Base-by-base conservation (phyloP, 139 green algal genomes). In the Picochlorum sp. region DNA sequence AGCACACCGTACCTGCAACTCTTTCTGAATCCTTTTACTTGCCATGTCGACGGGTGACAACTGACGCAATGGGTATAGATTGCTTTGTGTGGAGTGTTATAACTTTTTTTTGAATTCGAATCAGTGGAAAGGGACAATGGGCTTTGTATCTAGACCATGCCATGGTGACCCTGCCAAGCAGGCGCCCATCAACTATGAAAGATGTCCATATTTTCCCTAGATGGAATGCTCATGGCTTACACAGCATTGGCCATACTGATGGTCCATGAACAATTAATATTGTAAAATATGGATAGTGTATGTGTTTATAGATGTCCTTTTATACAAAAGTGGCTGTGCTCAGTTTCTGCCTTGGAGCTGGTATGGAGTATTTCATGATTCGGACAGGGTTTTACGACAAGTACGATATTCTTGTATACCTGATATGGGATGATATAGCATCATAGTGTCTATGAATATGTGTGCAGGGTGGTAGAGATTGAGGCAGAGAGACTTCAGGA, bases 361-460 rank as follows among this genome's bases (percentile, higher is more conserved):
- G 68, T 28, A 94, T 96, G 86, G 89, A 96, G 72, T 4, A 74
- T 0, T 96, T 96, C 66, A 96, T 96, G 89, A 88, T 95, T 51
- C 83, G 86, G 38, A 96, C 88, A 13, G 89, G 89, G 32, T 96
- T 96, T 65, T 96, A 92, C 38, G 65, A 87, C 14, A 86, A 85
- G 73, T 85, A 62, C 61, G 64, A 21, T 20, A 52, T 32, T 30
- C 63, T n/a, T 67, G 0, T 0, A 26, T 21, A 9, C 6, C 2
- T 54, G 16, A 3, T 54, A 30, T 54, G 5, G 50, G 4, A 63
- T 10, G 0, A 3, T 44, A 62, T 21, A 9, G 1, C 4, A 2
- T 23, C 18, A 16, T 16, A 10, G 0, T 51, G 45, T 20, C 6
- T 51, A n/a, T 51, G 16, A 20, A 51, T 20, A 16, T 24, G n/a